Conservation (phyloP, 345 rosid genomes). For the Populus pruinosa region DNA sequence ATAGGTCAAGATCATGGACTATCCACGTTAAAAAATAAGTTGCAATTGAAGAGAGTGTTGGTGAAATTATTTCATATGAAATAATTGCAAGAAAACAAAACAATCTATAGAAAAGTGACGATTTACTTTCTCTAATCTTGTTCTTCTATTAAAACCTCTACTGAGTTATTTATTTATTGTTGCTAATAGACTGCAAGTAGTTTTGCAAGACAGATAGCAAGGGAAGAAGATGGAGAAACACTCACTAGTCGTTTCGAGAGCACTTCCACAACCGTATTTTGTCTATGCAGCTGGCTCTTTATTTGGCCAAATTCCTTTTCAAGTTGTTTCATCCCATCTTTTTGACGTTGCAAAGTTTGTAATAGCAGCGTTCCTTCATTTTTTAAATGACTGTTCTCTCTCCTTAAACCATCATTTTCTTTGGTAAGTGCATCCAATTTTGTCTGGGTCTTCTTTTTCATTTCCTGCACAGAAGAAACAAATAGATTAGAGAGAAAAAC, state of each 20-base stretch:
- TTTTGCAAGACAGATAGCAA: background rate
- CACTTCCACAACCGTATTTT: background rate
- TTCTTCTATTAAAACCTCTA: background rate
- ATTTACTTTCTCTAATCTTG: background rate
- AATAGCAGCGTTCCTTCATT: background rate
- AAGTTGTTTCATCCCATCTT: background rate
- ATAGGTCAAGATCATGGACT: too few species aligned
- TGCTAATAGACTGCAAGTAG: background rate
- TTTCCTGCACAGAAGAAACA: background rate
- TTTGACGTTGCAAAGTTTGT: background rate
- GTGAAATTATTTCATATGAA: too few species aligned
- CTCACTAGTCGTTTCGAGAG: background rate
- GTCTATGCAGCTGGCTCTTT: background rate
- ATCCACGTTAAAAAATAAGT: too few species aligned
- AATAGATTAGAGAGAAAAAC: background rate
- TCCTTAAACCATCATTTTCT: background rate
- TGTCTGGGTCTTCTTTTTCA: background rate
- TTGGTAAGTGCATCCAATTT: background rate
- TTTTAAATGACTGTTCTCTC: background rate
- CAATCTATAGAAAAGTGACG: background rate
- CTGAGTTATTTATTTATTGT: background rate
- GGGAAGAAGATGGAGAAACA: background rate
- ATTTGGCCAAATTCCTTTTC: background rate
- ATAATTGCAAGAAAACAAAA: too few species aligned
- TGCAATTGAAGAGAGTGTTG: too few species aligned